Evolutionary conservation across 1,139 yeast genomes (phyloP), one percentile per base, ranked within the genome.

Genomic region (Sugiyamaella japonica): DNA sequence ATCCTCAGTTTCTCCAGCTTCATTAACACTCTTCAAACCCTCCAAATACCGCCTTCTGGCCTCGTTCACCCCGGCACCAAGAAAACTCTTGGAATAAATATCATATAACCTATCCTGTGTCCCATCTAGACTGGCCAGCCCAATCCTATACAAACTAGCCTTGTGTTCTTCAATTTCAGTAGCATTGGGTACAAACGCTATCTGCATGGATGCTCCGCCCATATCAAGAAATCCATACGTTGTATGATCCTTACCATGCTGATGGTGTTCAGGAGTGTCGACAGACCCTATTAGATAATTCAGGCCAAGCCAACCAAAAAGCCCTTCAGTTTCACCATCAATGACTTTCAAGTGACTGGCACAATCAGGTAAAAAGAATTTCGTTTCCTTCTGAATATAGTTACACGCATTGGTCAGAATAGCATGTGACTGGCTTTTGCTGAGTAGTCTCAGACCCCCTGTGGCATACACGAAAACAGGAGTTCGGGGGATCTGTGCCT

Each of bases 191-290:
- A 82, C 86, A 67, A 86, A 88, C 0, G 89, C 88, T 37, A 89
- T 82, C 66, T 89, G 96, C 0, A 95, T 85, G 1, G 93, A 85
- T 0, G 95, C 95, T 0, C 96, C 96, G 3, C 96, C 96, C 90
- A 89, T 85, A 61, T 88, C 95, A 57, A 89, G 69, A 37, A 88
- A 75, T 1, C 96, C 96, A 63, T 81, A 86, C 0, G 95, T 83
- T 25, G 79, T 73, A 58, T 81, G 84, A 53, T 75, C 73, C 53
- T 77, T 76, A 1, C 83, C 82, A 60, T 79, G 83, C 41, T 75
- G 71, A 58, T 80, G 83, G n/a, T 62, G 55, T 6, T 65, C 67
- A 0, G 85, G 83, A 34, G 59, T 59, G 9, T 83, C 84, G 46
- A 85, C 74, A 0, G 83, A 73, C 1, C 85, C 86, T 39, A 83